Conservation (phyloP, 352 stramenopile genomes). For the Pythium coloratum region DNA sequence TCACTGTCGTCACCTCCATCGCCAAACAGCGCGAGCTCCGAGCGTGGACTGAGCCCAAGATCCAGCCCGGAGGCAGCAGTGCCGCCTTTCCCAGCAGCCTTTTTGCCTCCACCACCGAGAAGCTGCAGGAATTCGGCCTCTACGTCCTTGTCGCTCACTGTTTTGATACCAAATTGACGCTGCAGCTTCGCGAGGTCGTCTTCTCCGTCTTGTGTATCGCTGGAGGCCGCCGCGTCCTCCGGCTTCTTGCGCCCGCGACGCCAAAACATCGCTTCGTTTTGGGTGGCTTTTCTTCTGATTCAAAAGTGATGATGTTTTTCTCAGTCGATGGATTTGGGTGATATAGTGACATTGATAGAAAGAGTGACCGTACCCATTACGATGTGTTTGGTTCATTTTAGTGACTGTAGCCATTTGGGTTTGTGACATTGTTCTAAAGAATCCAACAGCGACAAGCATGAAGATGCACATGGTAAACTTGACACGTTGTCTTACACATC, state of each 20-base stretch:
- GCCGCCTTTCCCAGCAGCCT: background rate
- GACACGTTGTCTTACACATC: too few relatives aligned
- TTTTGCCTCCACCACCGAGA: conserved; percentile 29
- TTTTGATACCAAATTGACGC: conserved; percentile 75
- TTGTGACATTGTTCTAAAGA: too few relatives aligned
- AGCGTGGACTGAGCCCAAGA: conserved; percentile 38
- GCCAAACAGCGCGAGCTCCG: conserved; percentile 49
- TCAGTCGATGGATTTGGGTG: too few relatives aligned
- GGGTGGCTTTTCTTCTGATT: too few relatives aligned
- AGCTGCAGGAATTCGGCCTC: conserved; percentile 63
- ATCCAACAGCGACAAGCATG: too few relatives aligned
- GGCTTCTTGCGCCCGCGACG: conserved; percentile 39
- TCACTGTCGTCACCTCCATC: conserved; percentile 34
- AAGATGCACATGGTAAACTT: too few relatives aligned
- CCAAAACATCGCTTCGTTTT: conserved; percentile 52
- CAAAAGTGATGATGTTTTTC: too few relatives aligned
- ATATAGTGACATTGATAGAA: too few relatives aligned
- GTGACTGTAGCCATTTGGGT: too few relatives aligned
- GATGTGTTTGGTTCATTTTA: too few relatives aligned
- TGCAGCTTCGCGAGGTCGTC: conserved; percentile 66
- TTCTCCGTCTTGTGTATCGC: conserved; percentile 8
- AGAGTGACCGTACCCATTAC: too few relatives aligned
- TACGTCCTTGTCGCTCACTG: conserved; percentile 68
- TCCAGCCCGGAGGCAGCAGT: too few relatives aligned
- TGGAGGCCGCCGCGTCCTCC: conserved; percentile 15